These are phyloP conservation scores for Annulohypoxylon maeteangense DNA, from an alignment of 495 filamentous ascomycete genomes.

Conservation along the genomic window DNA sequence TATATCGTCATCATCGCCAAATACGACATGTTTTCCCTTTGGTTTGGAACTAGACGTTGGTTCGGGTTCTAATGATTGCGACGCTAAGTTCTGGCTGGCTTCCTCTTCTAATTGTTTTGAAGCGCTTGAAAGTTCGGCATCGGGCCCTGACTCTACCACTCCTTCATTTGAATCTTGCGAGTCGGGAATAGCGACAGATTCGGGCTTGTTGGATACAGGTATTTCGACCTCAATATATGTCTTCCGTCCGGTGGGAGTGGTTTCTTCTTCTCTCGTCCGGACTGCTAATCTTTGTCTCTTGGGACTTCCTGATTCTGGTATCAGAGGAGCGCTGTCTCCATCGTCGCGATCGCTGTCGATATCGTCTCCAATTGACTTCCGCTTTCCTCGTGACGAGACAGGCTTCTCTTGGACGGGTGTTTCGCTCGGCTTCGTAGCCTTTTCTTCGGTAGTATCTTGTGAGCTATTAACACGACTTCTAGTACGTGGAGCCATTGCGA, in stretches of 20 bases:
- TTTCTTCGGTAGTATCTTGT: slow-evolving; percentile 2
- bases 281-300: slow-evolving; percentile 40
- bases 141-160: slow-evolving; percentile 10
- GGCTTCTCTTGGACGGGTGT: slow-evolving; percentile 11
- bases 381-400: slow-evolving; percentile 28
- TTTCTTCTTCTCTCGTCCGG: slow-evolving; percentile 36
- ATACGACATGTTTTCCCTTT: slow-evolving; percentile 45
- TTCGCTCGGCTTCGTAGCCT: background rate
- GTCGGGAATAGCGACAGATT: slow-evolving; percentile 19
- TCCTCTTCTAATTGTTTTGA: slow-evolving; percentile 47
- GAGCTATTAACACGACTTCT: slow-evolving; percentile 30
- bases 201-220: slow-evolving; percentile 31
- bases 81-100: slow-evolving; percentile 38
- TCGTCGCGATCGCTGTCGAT: background rate
- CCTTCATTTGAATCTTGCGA: slow-evolving; percentile 25
- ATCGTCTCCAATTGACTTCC: slow-evolving; percentile 20
- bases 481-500: slow-evolving; percentile 39
- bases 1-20: slow-evolving; percentile 49
- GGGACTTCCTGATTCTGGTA: slow-evolving; percentile 4
- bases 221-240: slow-evolving; percentile 43
- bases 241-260: slow-evolving; percentile 19
- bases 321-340: background rate
- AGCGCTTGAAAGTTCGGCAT: slow-evolving; percentile 36
- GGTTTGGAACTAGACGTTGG: slow-evolving; percentile 33
- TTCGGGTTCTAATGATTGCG: slow-evolving; percentile 30